These are phyloP conservation scores for Albugo candida DNA, from an alignment of 352 stramenopile species.

Conservation along the genomic window DNA sequence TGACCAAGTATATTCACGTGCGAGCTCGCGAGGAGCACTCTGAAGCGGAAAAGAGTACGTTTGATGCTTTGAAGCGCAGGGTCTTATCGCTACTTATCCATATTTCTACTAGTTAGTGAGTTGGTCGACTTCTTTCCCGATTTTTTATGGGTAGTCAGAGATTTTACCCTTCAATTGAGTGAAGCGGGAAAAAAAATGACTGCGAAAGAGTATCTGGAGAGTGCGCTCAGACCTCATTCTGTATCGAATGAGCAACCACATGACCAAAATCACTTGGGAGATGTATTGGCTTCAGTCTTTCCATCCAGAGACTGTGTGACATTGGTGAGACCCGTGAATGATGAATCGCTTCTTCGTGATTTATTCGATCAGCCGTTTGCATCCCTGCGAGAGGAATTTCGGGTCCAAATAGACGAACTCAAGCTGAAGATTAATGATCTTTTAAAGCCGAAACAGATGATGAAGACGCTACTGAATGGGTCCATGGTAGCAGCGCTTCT, in stretches of 20 bases:
- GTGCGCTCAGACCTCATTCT: constrained; percentile 26
- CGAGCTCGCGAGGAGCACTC: constrained; percentile 17
- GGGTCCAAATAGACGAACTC: too few species aligned
- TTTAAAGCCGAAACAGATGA: neutral
- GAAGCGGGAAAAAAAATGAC: constrained; percentile 34
- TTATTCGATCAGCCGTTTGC: constrained; percentile 4
- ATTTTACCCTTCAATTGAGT: constrained; percentile 76
- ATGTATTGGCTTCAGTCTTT: constrained; percentile 43
- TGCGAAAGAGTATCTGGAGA: constrained; percentile 50
- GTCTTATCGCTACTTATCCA: neutral
- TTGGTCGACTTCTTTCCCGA: constrained; percentile 73
- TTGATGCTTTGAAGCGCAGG: neutral
- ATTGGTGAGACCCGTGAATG: constrained; percentile 50
- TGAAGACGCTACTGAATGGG: too few species aligned
- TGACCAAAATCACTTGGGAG: constrained; percentile 42
- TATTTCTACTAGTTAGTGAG: constrained; percentile 2
- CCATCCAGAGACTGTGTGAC: constrained; percentile 54
- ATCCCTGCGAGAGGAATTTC: too few species aligned
- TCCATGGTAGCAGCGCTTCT: neutral
- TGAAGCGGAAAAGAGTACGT: neutral
- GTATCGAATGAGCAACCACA: constrained; percentile 9
- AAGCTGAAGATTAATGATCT: neutral
- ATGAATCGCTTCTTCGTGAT: constrained; percentile 19
- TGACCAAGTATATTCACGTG: constrained; percentile 81
- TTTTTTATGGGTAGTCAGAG: constrained; percentile 80